phyloP scores from a whole-genome alignment of 345 rosid genomes.

The Lagerstroemia speciosa region DNA sequence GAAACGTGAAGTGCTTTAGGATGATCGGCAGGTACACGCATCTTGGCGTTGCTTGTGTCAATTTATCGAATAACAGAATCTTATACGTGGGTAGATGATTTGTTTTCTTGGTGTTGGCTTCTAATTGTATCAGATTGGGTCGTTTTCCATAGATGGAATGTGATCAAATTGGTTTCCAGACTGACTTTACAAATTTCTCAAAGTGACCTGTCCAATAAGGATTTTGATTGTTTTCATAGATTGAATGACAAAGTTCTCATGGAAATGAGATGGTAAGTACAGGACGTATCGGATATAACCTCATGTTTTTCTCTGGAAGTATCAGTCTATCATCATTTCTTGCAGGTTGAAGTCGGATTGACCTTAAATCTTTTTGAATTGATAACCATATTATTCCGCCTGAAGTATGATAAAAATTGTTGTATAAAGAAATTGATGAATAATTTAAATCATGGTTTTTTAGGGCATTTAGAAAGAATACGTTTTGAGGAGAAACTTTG shows the following conservation, averaged over 20 bases:
- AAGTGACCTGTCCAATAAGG: background rate
- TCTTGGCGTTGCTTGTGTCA: background rate
- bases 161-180: background rate
- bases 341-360: too few species aligned
- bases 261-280: background rate
- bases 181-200: background rate
- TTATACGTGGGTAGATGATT: background rate
- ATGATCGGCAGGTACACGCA: background rate
- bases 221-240: background rate
- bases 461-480: too few species aligned
- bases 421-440: too few species aligned
- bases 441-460: too few species aligned
- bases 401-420: too few species aligned
- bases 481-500: too few species aligned
- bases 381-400: background rate
- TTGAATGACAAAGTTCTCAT: background rate
- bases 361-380: background rate
- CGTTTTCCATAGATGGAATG: background rate
- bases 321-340: background rate
- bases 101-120: too few species aligned
- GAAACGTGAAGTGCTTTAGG: conserved; percentile 20
- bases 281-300: background rate
- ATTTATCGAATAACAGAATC: background rate
- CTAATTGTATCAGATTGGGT: too few species aligned
- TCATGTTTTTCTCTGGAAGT: background rate